phyloP scores from a whole-genome alignment of 257 asterid species.

The Cruciata laevipes region DNA sequence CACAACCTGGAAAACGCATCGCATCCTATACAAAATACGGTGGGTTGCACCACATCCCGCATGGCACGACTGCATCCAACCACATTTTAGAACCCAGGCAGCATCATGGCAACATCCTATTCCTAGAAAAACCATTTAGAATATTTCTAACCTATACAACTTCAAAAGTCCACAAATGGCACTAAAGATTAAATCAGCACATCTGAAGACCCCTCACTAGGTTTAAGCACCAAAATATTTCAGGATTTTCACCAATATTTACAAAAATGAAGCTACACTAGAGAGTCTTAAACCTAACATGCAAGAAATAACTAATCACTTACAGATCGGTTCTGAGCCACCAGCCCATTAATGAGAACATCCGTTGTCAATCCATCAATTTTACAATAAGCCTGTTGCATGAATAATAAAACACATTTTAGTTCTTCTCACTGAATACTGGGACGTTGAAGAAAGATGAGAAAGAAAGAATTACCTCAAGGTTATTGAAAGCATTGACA shows the following conservation, averaged over 20 bases:
- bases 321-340: constrained; percentile 88
- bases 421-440: neutral
- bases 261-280: neutral
- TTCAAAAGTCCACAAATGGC: neutral
- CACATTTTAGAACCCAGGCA: too few relatives aligned
- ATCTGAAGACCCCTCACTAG: neutral
- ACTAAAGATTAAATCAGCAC: neutral
- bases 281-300: neutral
- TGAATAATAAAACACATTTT: constrained; percentile 8
- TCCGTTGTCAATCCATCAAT: constrained; percentile 73
- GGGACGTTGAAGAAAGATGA: neutral
- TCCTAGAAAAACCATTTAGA: neutral
- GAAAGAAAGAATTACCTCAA: constrained; percentile 47
- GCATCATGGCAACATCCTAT: neutral
- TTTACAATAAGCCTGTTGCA: constrained; percentile 75
- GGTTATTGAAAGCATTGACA: constrained; percentile 76
- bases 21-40: too few relatives aligned
- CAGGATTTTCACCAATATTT: neutral
- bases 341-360: constrained; percentile 54
- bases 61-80: too few relatives aligned
- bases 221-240: neutral
- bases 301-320: constrained; percentile 15
- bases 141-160: neutral
- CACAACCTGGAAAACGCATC: too few relatives aligned
- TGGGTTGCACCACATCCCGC: too few relatives aligned